Conservation (phyloP, 164 flowering plant genomes). For the Santalum album region DNA sequence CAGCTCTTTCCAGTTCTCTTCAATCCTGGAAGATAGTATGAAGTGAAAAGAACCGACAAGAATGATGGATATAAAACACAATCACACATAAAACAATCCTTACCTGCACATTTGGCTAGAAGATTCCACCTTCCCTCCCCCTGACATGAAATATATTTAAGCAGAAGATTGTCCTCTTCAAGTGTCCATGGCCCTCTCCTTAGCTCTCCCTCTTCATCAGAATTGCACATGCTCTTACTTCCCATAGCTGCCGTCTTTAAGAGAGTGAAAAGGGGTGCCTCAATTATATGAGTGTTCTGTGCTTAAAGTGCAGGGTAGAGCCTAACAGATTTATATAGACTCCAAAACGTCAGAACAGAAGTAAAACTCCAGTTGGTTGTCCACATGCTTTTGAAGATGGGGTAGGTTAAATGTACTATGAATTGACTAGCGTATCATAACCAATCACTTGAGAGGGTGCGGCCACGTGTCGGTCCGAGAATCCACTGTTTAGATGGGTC, state of each 20-base stretch:
- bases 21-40: slow-evolving; percentile 20
- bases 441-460: not conserved
- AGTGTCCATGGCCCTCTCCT: slow-evolving; percentile 56
- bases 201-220: slow-evolving; percentile 26
- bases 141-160: slow-evolving; percentile 33
- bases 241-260: not conserved
- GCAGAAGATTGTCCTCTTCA: slow-evolving; percentile 42
- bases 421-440: not conserved
- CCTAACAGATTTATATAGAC: slow-evolving; percentile 5
- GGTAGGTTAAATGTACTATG: not conserved
- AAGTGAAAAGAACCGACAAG: too few species aligned
- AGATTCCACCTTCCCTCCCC: slow-evolving; percentile 56
- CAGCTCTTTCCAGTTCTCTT: slow-evolving; percentile 51
- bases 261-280: not conserved
- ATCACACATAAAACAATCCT: not conserved
- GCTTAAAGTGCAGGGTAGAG: not conserved
- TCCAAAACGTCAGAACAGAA: not conserved
- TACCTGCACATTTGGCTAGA: slow-evolving; percentile 48
- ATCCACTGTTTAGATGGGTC: not conserved
- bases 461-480: not conserved
- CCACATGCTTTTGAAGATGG: slow-evolving; percentile 6
- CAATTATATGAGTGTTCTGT: not conserved
- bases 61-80: too few species aligned
- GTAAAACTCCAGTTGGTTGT: slow-evolving; percentile 1
- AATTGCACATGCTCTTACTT: slow-evolving; percentile 4